Base-by-base conservation (phyloP, 148 eudicot species). In the Camellia sinensis region DNA sequence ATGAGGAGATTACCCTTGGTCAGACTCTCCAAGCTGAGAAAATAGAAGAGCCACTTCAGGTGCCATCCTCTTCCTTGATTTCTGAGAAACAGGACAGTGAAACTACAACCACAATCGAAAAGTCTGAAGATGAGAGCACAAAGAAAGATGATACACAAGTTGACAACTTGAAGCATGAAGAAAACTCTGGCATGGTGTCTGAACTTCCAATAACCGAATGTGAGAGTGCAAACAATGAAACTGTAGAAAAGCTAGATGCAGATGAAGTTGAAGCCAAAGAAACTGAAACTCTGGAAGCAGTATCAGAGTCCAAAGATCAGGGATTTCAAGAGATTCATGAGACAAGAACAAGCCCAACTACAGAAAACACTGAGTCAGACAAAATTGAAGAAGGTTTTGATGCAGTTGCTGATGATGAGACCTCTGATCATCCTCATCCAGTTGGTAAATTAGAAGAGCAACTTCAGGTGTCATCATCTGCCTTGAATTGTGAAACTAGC, bases 31-130 rank as follows among this genome's bases (percentile, higher is more conserved):
- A 43, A 15, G 29, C 13, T 7, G 29, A 74, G 66, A 60, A 74
- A 11, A 74, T 67, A n/a, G 63, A 73, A 44, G 78, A 68, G 37
- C 68, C 61, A 62, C 78, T 76, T 76, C 69, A 60, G 29, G 69
- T 64, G 14, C 56, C 78, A 62, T 61, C 37, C 41, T 43, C 69
- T 48, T 3, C 19, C 44, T 14, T 54, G 18, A 41, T 48, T 48
- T 40, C 80, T 37, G 9, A 54, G 13, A 21, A 62, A 77, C 61
- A 12, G 40, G 74, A 56, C 50, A 21, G 21, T 48, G 80, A 68
- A n/a, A 78, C 74, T 43, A 15, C n/a, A 62, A 29, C 54, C 59
- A 62, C 21, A 67, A 66, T 22, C 5, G 67, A 69, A 40, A 11
- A 12, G 71, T 19, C 19, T n/a, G 62, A 50, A 46, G 60, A 77